phyloP scores from a whole-genome alignment of 2,329 filamentous ascomycete genomes.

The Gnomoniopsis smithogilvyi region DNA sequence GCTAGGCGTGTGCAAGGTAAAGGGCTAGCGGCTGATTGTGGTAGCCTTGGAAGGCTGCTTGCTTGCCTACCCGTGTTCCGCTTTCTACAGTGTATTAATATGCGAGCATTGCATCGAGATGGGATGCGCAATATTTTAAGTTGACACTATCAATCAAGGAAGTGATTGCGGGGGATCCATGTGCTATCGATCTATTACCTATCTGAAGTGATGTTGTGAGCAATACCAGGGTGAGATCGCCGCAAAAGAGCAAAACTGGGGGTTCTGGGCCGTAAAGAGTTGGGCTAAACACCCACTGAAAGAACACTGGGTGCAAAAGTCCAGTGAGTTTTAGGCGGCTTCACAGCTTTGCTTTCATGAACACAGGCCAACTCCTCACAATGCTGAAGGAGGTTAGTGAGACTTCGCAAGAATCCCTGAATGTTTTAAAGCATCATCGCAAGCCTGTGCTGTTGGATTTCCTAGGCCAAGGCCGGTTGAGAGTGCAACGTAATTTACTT shows the following conservation, averaged over 20 bases:
- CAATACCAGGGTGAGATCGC: neutral
- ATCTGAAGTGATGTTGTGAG: neutral
- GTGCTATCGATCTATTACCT: neutral
- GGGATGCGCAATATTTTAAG: neutral
- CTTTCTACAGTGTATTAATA: slow-evolving; percentile 26
- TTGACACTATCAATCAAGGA: neutral
- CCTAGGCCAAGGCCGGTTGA: too few species aligned
- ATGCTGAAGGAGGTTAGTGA: neutral
- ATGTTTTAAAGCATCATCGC: neutral
- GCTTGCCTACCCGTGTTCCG: neutral
- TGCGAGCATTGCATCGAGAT: slow-evolving; percentile 25
- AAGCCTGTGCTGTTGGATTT: neutral
- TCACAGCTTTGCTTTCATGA: neutral
- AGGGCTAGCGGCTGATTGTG: neutral
- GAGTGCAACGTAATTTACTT: too few species aligned
- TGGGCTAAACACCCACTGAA: too few species aligned
- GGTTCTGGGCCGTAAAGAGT: too few species aligned
- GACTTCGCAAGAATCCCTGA: neutral
- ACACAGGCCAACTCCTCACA: neutral
- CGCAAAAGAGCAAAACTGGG: too few species aligned
- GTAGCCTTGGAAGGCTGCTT: too few species aligned
- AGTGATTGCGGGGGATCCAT: neutral
- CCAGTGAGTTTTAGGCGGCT: too few species aligned
- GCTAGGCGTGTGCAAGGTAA: neutral
- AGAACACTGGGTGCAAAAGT: too few species aligned